phyloP scores from a whole-genome alignment of 2,329 filamentous ascomycete species.

The Scedosporium apiospermum region DNA sequence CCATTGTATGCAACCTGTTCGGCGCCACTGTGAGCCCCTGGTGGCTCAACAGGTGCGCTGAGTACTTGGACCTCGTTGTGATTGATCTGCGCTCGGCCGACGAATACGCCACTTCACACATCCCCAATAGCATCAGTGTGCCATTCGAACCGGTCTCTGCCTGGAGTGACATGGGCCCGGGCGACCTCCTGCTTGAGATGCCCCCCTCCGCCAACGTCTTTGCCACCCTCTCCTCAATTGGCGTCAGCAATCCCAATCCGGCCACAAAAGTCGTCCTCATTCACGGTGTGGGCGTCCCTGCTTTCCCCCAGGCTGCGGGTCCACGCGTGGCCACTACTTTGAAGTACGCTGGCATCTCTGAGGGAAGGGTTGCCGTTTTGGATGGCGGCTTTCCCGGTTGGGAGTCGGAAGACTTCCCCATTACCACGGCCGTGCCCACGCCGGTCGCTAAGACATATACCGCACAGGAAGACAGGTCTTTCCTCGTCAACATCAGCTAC shows the following conservation, averaged over 20 bases:
- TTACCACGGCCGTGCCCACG: not conserved
- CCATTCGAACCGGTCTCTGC: constrained; percentile 4
- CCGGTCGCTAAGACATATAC: not conserved
- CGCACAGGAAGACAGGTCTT: not conserved
- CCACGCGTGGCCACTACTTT: constrained; percentile 5
- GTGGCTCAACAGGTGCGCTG: too few relatives aligned
- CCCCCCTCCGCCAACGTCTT: not conserved
- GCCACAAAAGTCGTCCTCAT: constrained; percentile 4
- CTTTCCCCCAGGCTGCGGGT: constrained; percentile 1
- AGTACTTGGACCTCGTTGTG: not conserved
- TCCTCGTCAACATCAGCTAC: constrained; percentile 7
- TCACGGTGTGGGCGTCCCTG: constrained; percentile 1
- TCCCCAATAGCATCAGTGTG: constrained; percentile 3
- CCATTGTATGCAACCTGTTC: too few relatives aligned
- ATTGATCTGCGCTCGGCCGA: constrained; percentile 6
- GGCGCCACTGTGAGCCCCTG: too few relatives aligned
- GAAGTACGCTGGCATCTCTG: constrained; percentile 8
- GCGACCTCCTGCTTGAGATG: constrained; percentile 4
- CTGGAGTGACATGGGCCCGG: constrained; percentile 1
- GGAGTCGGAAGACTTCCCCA: not conserved
- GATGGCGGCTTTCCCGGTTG: constrained; percentile 6
- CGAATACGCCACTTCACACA: constrained; percentile 5
- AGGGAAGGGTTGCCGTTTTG: constrained; percentile 3
- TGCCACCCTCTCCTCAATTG: not conserved
- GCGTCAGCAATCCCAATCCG: constrained; percentile 1